Evolutionary conservation across 228 moss, liverwort and hornwort genomes (phyloP).

Genomic region (Sphagnum magellanicum): DNA sequence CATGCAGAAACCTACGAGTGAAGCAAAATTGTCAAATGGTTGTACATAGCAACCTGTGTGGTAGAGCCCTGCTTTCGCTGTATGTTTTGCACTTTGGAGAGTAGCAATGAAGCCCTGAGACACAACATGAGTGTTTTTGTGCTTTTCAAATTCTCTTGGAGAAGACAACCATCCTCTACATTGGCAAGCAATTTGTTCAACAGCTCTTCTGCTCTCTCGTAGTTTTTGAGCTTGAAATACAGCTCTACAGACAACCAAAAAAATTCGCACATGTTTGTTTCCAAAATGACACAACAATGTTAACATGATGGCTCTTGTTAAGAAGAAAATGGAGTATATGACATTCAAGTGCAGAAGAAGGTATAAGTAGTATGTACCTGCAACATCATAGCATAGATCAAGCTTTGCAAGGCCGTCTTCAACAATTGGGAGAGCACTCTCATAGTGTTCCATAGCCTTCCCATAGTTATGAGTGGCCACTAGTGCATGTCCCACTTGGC

Average conservation of each 20-base stretch:
- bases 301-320: no score
- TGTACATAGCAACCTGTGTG: slow-evolving; percentile 20
- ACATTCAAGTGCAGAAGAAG: no score
- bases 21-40: no score
- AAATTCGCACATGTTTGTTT: neutral
- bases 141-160: slow-evolving; percentile 36
- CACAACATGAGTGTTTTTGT: slow-evolving; percentile 57
- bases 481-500: slow-evolving; percentile 57
- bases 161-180: slow-evolving; percentile 41
- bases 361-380: slow-evolving; percentile 27
- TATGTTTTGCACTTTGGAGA: slow-evolving; percentile 81
- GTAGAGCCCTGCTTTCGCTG: slow-evolving; percentile 35
- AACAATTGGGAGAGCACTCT: slow-evolving; percentile 30
- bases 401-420: slow-evolving; percentile 36
- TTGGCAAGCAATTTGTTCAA: slow-evolving; percentile 55
- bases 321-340: no score
- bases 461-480: slow-evolving; percentile 59
- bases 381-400: slow-evolving; percentile 49
- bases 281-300: no score
- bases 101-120: slow-evolving; percentile 70
- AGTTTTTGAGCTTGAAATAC: slow-evolving; percentile 68
- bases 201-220: slow-evolving; percentile 48
- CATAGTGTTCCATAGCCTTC: slow-evolving; percentile 70
- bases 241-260: slow-evolving; percentile 30
- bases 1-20: no score